Conservation (phyloP, 192 early-diverging fungal genomes). For the Blastocladiella britannica region DNA sequence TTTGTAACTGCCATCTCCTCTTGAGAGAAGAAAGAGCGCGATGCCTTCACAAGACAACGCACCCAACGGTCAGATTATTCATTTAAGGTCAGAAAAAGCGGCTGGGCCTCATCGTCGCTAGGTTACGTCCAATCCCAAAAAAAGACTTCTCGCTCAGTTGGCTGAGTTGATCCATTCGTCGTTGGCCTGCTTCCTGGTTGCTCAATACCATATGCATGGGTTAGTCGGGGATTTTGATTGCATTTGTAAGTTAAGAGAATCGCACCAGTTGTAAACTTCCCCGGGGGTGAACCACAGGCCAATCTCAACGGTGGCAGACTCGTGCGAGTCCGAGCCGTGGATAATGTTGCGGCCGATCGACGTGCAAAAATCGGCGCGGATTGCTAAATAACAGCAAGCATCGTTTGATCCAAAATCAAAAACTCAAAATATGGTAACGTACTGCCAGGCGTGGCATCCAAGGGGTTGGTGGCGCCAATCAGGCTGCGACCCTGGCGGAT, state of each 20-base stretch:
- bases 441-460: slow-evolving; percentile 65
- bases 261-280: slow-evolving; percentile 39
- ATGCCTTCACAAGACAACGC: no score
- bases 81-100: no score
- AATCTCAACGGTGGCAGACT: slow-evolving; percentile 63
- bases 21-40: no score
- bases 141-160: no score
- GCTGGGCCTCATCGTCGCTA: no score
- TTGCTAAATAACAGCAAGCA: no score
- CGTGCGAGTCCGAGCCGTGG: slow-evolving; percentile 72
- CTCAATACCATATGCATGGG: no score
- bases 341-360: slow-evolving; percentile 61
- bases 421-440: slow-evolving; percentile 13
- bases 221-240: no score
- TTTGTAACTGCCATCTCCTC: no score
- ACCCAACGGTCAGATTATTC: no score
- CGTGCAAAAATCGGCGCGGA: slow-evolving; percentile 14
- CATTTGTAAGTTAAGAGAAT: no score
- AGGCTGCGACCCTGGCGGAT: slow-evolving; percentile 69
- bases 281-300: slow-evolving; percentile 47
- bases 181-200: slow-evolving; percentile 31
- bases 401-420: slow-evolving; percentile 4
- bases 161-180: slow-evolving; percentile 44
- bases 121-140: no score
- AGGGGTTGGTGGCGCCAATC: slow-evolving; percentile 83